Evolutionary conservation across 2,329 filamentous ascomycete species (phyloP), one percentile per base, ranked within the genome.

Genomic region (Calonectria fujianensis): DNA sequence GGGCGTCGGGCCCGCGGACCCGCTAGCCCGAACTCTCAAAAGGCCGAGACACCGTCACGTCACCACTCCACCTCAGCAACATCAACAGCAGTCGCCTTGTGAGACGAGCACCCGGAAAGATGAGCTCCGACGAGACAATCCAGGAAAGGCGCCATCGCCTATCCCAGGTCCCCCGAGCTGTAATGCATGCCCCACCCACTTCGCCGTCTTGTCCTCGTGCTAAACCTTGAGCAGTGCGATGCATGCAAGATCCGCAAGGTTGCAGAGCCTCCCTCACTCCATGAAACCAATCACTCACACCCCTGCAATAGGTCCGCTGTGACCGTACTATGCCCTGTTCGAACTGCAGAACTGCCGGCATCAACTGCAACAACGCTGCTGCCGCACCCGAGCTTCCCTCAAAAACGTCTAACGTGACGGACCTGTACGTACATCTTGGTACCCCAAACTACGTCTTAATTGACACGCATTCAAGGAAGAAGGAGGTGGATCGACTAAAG

Each of bases 241-340:
- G 59, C 37, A 31, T 64, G 59, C 39, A 64, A 64, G 39, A 48
- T 64, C 37, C 59, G 59, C 59, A 64, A 64, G 59, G 39, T 64
- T 61, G 16, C n/a, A 64, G 24, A n/a, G 14, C 39, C 24, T 29
- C 14, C 7, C 16, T 4, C 16, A 64, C 29, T 10, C 20, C 20
- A 2, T 13, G 24, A 18, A 31, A 48, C 14, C 24, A 64, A 5
- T 48, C 16, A 31, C 37, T 48, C 4, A 39, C 13, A 8, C 18
- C 11, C 24, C 13, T 11, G 8, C 31, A 24, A 64, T 32, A 64
- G 59, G 59, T 64, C 18, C 59, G 59, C 24, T 64, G 37, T 4
- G 59, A 64, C 16, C 59, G 59, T n/a, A 31, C 59, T 45, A 31
- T 31, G 9, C 59, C 59, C 9, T 64, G 59, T 16, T 31, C 59